Base-by-base conservation (phyloP, 2,329 filamentous ascomycete species). In the Colletotrichum siamense region DNA sequence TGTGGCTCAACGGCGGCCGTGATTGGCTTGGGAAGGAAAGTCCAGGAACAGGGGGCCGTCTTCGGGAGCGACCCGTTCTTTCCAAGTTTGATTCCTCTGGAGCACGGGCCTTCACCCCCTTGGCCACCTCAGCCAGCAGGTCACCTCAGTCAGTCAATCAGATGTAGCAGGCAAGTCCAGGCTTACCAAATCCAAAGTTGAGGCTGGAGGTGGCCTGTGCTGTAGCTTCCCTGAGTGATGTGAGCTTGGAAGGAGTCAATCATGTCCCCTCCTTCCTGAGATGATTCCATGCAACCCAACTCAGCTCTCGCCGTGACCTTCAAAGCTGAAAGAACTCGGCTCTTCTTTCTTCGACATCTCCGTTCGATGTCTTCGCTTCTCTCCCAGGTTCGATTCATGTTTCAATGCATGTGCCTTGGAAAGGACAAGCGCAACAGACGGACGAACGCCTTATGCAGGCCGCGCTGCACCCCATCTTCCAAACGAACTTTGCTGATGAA, bases 51-150 rank as follows among this genome's bases (percentile, higher is more conserved):
- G 75, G 75, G 73, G 61, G 22, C 44, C 55, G 15, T 52, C 22
- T 12, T 65, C 71, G 71, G 71, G 71, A 77, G 49, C 36, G 71
- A 77, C 75, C 75, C 75, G 71, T 77, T 71, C 65, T 75, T 75
- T 71, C 71, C 73, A 55, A 59, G 39, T 73, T 73, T 26, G 73
- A 73, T 49, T 44, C 39, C 66, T 55, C 16, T 15, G 52, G 32
- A 49, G 71, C 71, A 74, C 71, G 66, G 67, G 44, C 66, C 68
- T 4, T 18, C 30, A 16, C 28, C 63, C 26, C 24, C 44, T 24
- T 61, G 24, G 57, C 39, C 39, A 44, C 39, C 39, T 44, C 39
- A 44, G 39, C 36, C 16, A 44, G 16, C 36, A 28, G 55, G 16
- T 18, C 24, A 24, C 24, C 24, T 24, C 12, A 57, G 52, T 3